phyloP scores from a whole-genome alignment of 2,329 filamentous ascomycete genomes.

The Diaporthe ampelina region DNA sequence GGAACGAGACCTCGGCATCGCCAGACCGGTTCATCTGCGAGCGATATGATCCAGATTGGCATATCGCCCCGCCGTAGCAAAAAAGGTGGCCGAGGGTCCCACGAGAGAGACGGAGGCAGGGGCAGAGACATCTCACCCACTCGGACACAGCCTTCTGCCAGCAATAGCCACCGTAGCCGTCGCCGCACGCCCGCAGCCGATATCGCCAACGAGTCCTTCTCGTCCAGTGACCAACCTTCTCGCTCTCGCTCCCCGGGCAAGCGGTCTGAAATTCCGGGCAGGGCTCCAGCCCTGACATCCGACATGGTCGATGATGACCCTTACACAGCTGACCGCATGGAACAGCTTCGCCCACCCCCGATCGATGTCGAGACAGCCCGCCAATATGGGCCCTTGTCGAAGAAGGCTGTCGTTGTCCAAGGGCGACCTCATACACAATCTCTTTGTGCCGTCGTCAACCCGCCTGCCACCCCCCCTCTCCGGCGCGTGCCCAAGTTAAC shows the following conservation, averaged over 20 bases:
- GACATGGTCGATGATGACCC: conserved; percentile 3
- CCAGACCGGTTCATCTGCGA: conserved; percentile 13
- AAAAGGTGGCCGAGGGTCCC: too few relatives aligned
- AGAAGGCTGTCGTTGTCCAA: conserved; percentile 36
- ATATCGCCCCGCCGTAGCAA: conserved; percentile 1
- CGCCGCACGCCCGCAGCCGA: conserved; percentile 1
- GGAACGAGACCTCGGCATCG: conserved; percentile 22
- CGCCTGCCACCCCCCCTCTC: conserved; percentile 33
- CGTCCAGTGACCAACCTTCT: conserved; percentile 33
- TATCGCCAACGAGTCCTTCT: conserved; percentile 3
- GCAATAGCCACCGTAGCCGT: conserved; percentile 9
- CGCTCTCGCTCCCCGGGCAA: conserved; percentile 47
- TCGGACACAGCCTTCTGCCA: conserved; percentile 8
- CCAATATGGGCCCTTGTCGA: conserved; percentile 32
- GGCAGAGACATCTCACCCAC: conserved; percentile 5
- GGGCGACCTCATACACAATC: background rate
- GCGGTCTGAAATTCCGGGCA: conserved; percentile 40
- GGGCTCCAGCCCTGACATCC: conserved; percentile 18
- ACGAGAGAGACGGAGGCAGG: background rate
- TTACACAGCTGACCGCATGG: conserved; percentile 29
- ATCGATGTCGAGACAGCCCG: conserved; percentile 35
- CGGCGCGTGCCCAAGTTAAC: conserved; percentile 36
- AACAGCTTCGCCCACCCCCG: conserved; percentile 15
- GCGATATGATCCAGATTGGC: conserved; percentile 34
- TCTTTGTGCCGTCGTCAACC: conserved; percentile 22